Base-by-base conservation (phyloP, 805 yeast species). In the Lipomyces chichibuensis region DNA sequence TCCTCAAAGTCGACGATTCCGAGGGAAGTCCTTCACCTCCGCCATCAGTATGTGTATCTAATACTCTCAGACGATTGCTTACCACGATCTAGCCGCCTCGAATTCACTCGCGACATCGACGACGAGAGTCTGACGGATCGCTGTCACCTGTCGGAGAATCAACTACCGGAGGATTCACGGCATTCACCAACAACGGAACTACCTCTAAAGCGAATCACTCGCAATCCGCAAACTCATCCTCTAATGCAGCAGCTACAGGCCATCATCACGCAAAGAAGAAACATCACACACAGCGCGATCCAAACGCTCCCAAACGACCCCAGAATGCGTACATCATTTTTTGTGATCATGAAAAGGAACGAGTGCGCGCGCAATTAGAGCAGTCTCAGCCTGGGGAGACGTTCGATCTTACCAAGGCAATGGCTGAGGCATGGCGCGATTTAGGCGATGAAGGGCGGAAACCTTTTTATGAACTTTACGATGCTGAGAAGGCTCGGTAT, bases 251-350 rank as follows among this genome's bases (percentile, higher is more conserved):
- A 9, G 52, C 51, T 11, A n/a, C 54, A 32, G 27, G 37, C 58
- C 39, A 17, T 56, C 25, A 54, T 25, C 43, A 68, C 8, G 37
- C 59, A 11, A 56, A 62, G 74, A 71, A 75, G 78, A 75, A 67
- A 75, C 80, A 72, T 57, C 81, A 63, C n/a, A 29, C 81, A 60
- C 81, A 83, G 9, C 85, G 92, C 73, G 96, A 92, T 77, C 97
- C 97, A 9, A 87, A 87, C 72, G 83, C 89, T 74, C 98, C 97
- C 25, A 91, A 90, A 73, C 83, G 96, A 74, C 97, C 97, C 5
- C 88, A 95, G 2, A 93, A 92, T 77, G 97, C 97, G 4, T 93
- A 92, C 74, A 81, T 91, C 69, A 84, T 91, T 63, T 92, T 89
- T 75, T 93, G 97, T 78, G 98, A 93, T 66, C 80, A 85, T 79